Base-by-base conservation (phyloP, 192 early-diverging fungal species). In the Linnemannia exigua region DNA sequence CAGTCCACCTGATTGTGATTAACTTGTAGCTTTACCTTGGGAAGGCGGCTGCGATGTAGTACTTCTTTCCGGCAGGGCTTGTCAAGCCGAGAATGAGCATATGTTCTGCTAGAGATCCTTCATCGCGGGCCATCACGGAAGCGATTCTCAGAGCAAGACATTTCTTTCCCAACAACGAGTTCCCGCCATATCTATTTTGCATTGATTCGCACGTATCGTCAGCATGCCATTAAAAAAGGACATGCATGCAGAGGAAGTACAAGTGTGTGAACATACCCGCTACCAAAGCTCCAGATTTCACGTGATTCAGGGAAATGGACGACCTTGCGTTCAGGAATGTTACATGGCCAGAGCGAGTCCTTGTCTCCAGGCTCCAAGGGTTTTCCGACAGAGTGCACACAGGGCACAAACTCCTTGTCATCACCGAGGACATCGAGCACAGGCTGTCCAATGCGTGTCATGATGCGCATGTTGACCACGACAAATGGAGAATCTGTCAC, bases 211-310 rank as follows among this genome's bases (percentile, higher is more conserved):
- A 69, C 2, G 7, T 20, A 70, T 14, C 38, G 68, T 25, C 36
- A 70, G 68, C 12, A 33, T 51, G 6, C 15, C 36, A 52, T 54
- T 58, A 14, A 35, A 58, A 36, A 36, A n/a, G 51, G 41, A 44
- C 38, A 16, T 52, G 31, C 52, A 48, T 58, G 31, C 12, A 28
- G n/a, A 35, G 6, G 0, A 66, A 73, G 31, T 33, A 7, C 44
- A 54, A 50, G 22, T 20, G 4, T 19, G 8, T 17, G 4, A 35
- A 8, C 69, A 25, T 79, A 85, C 83, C 84, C 84, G 41, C 78
- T 80, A 9, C 84, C 84, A 74, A 86, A 86, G 20, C 84, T 86
- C 84, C 84, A 86, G 54, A 86, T 86, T 44, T 86, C 84, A 63
- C 84, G 84, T 47, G 84, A 86, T 38, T 86, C 84, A 41, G 84